Percentiles rank a stretch among this genome's conserved stretches.
These are phyloP conservation scores for Pseudonectria foliicola DNA, from an alignment of 2,329 filamentous ascomycete genomes.

Conservation along the genomic window DNA sequence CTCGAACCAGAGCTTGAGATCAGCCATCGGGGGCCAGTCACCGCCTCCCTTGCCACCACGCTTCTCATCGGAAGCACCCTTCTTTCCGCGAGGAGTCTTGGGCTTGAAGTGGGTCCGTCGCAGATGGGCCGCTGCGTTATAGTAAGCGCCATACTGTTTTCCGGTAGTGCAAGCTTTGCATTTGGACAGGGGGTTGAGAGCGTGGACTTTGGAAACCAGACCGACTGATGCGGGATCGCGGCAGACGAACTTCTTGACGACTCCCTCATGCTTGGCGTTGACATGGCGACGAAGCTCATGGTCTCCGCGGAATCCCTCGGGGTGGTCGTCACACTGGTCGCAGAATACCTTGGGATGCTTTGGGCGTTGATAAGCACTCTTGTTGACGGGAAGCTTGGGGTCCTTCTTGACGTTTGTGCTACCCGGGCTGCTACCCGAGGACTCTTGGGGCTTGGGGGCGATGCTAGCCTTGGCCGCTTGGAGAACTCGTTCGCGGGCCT, in stretches of 20 bases:
- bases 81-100: slow-evolving; percentile 41
- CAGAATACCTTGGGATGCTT: slow-evolving; percentile 68
- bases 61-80: slow-evolving; percentile 36
- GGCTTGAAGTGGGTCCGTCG: slow-evolving; percentile 81
- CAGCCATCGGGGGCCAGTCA: slow-evolving; percentile 20
- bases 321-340: slow-evolving; percentile 60
- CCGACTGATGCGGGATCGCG: slow-evolving; percentile 42
- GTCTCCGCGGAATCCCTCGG: slow-evolving; percentile 75
- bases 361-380: slow-evolving; percentile 48
- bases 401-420: slow-evolving; percentile 25
- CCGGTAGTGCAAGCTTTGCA: slow-evolving; percentile 75
- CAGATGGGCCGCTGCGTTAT: slow-evolving; percentile 89
- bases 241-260: slow-evolving; percentile 52
- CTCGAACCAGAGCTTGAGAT: slow-evolving; percentile 48
- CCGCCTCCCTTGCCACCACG: slow-evolving; percentile 39
- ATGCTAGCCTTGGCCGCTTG: slow-evolving; percentile 32
- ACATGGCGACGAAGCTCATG: slow-evolving; percentile 70
- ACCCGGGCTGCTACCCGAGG: slow-evolving; percentile 3
- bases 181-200: slow-evolving; percentile 59
- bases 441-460: slow-evolving; percentile 36
- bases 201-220: slow-evolving; percentile 37
- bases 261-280: slow-evolving; percentile 54
- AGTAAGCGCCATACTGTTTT: slow-evolving; percentile 85
- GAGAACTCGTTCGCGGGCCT: slow-evolving; percentile 39
- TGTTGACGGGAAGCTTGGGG: slow-evolving; percentile 38